Evolutionary conservation across 768 basidiomycete genomes (phyloP), one percentile per base, ranked within the genome.

Genomic region (Boletus sensibilis): DNA sequence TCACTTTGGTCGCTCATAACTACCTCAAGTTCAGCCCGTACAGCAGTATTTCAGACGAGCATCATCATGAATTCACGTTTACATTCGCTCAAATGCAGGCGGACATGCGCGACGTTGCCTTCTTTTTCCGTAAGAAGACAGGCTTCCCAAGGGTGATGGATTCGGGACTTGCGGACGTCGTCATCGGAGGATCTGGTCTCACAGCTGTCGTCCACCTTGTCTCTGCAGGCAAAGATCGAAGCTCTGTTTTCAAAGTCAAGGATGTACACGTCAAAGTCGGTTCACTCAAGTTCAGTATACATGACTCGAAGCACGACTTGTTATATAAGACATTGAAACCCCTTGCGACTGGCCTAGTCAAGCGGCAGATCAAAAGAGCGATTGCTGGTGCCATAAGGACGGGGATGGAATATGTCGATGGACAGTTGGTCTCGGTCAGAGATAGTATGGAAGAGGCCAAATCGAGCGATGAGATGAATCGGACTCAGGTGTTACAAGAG

Each of bases 31-130:
- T 98, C 74, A 87, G 85, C 31, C 94, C 94, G 0, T 94, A 95
- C 76, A 52, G 50, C 20, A 63, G 49, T 35, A 78, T 74, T 57
- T 64, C 72, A 5, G 92, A 92, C 68, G 78, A 84, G 59, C 71
- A 77, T 29, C 79, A 81, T 61, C 92, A 96, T 70, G 80, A 83
- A 52, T 84, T 97, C 67, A 86, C 80, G 35, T 68, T 97, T 52
- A 85, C 83, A 9, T 78, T 97, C 37, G 78, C 78, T 29, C 94
- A 98, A 71, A 90, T 97, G 63, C 94, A 98, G 69, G 89, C 90
- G 6, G 94, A 97, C 62, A 89, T 98, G 83, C 83, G 90, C 16
- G 94, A 98, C 63, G 91, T 97, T 14, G 88, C 90, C 10, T 96
- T 98, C 72, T 92, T 88, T 69, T 94, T 92, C 78, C 80, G 79